These are phyloP conservation scores for Scutellaria baicalensis DNA, from an alignment of 257 asterid genomes.

Conservation along the genomic window DNA sequence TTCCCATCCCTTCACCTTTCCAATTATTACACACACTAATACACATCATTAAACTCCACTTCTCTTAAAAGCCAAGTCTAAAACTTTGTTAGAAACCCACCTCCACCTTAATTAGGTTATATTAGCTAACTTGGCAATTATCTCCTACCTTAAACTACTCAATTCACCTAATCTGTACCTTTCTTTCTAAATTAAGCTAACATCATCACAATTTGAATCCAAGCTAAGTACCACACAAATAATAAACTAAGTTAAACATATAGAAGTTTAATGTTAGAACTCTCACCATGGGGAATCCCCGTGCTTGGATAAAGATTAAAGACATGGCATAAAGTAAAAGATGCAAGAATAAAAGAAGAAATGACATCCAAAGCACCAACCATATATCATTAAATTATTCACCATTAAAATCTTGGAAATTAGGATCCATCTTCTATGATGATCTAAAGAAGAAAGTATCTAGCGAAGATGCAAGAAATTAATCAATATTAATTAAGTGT, in stretches of 20 bases:
- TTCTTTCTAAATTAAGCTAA: constrained; percentile 14
- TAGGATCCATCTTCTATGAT: constrained; percentile 3
- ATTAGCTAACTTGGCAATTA: constrained; percentile 22
- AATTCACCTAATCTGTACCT: constrained; percentile 15
- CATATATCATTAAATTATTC: background rate
- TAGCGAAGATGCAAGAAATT: constrained; percentile 1
- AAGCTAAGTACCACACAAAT: background rate
- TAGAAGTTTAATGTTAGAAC: background rate
- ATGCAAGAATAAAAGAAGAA: constrained; percentile 14
- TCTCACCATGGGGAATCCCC: constrained; percentile 1
- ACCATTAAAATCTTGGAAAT: background rate
- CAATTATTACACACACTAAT: constrained; percentile 6
- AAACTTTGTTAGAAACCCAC: background rate
- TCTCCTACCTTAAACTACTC: constrained; percentile 6
- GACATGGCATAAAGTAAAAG: constrained; percentile 27
- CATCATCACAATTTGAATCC: background rate
- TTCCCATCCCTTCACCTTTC: constrained; percentile 21
- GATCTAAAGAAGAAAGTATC: constrained; percentile 18
- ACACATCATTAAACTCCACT: background rate
- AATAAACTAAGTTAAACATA: background rate
- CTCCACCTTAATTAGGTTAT: background rate
- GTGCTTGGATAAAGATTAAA: constrained; percentile 21
- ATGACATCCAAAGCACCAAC: constrained; percentile 3
- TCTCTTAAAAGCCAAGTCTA: constrained; percentile 44
- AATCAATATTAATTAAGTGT: background rate